These are phyloP conservation scores for Trichothecium sympodiale DNA, from an alignment of 2,329 filamentous ascomycete species.

Conservation along the genomic window DNA sequence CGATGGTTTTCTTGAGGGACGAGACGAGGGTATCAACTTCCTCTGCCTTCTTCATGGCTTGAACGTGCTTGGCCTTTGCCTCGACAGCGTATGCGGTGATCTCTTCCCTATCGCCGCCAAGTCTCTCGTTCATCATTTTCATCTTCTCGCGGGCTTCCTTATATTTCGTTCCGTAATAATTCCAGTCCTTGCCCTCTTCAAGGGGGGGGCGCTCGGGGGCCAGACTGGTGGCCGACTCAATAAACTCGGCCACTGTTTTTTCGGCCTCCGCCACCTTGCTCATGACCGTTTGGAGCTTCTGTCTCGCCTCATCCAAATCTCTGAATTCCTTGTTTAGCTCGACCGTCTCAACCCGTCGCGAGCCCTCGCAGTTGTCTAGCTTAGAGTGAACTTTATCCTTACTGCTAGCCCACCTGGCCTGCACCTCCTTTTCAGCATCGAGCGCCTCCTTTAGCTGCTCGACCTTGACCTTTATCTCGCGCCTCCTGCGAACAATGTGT, in stretches of 20 bases:
- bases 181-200: slow-evolving; percentile 50
- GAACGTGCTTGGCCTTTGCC: slow-evolving; percentile 28
- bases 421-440: slow-evolving; percentile 12
- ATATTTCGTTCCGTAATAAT: slow-evolving; percentile 43
- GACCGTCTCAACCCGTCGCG: slow-evolving; percentile 40
- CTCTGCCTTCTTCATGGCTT: slow-evolving; percentile 29
- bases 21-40: slow-evolving; percentile 29
- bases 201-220: slow-evolving; percentile 48
- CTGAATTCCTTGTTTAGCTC: slow-evolving; percentile 53
- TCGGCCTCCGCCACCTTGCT: slow-evolving; percentile 4
- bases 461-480: slow-evolving; percentile 31
- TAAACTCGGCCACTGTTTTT: slow-evolving; percentile 41
- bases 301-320: slow-evolving; percentile 35
- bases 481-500: slow-evolving; percentile 35
- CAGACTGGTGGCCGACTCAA: slow-evolving; percentile 39
- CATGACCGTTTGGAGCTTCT: slow-evolving; percentile 25
- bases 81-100: slow-evolving; percentile 40
- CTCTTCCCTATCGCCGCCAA: slow-evolving; percentile 54
- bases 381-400: slow-evolving; percentile 42
- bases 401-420: too few relatives aligned
- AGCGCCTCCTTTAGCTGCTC: slow-evolving; percentile 26
- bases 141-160: slow-evolving; percentile 46
- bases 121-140: slow-evolving; percentile 39
- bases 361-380: slow-evolving; percentile 32
- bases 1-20: slow-evolving; percentile 47